Percentiles rank a stretch among this genome's conserved stretches.
These are phyloP conservation scores for Pyricularia sp. DNA, from an alignment of 2,329 filamentous ascomycete genomes.

Conservation along the genomic window DNA sequence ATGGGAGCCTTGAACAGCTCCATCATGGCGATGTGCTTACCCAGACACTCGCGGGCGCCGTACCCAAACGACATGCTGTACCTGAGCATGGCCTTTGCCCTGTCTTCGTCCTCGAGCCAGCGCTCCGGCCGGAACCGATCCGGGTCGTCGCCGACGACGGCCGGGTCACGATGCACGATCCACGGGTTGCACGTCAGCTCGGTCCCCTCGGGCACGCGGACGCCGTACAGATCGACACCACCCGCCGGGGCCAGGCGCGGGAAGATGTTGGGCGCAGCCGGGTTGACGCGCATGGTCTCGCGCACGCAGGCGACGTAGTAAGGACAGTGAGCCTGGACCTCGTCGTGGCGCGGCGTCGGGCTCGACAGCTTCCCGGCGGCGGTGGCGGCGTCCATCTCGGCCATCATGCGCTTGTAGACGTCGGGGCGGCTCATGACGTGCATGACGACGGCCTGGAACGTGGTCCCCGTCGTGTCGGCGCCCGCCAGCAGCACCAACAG, in stretches of 20 bases:
- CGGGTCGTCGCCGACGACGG: conserved; percentile 47
- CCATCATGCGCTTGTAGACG: conserved; percentile 29
- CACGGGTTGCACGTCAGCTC: conserved; percentile 51
- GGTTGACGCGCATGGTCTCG: conserved; percentile 27
- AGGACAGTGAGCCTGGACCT: conserved; percentile 21
- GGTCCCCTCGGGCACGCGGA: conserved; percentile 40
- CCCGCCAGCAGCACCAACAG: conserved; percentile 39
- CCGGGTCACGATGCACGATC: conserved; percentile 48
- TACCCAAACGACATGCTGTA: conserved; percentile 47
- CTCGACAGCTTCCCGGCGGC: conserved; percentile 8
- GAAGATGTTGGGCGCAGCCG: conserved; percentile 16
- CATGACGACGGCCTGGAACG: conserved; percentile 34
- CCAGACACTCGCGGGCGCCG: conserved; percentile 43
- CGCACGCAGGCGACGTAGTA: conserved; percentile 30
- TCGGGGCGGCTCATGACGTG: conserved; percentile 35
- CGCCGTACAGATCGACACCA: conserved; percentile 10
- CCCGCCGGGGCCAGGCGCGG: conserved; percentile 9
- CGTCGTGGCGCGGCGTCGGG: conserved; percentile 22
- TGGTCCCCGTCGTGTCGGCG: conserved; percentile 45
- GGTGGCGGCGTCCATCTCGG: conserved; percentile 28
- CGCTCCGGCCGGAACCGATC: conserved; percentile 48
- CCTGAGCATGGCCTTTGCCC: conserved; percentile 1
- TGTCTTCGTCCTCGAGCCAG: conserved; percentile 35
- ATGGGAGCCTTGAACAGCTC: conserved; percentile 30
- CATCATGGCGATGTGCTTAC: conserved; percentile 32